Evolutionary conservation across 2,329 filamentous ascomycete genomes (phyloP), one percentile per base, ranked within the genome.

Genomic region (Trichoderma lentiforme): DNA sequence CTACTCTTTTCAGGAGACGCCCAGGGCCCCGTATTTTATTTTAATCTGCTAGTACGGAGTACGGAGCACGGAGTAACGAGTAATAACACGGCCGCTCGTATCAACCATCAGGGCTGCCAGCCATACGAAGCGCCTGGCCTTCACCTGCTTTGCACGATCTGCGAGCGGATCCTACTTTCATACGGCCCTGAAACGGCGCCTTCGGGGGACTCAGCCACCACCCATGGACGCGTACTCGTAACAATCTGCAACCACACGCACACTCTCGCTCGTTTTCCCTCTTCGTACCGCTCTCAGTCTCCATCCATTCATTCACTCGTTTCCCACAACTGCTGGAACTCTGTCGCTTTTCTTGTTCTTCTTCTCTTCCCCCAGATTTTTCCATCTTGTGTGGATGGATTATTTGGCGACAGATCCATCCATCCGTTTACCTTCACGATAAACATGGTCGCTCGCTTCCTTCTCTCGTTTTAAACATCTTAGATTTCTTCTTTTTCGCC

Each of bases 361-460:
- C 51, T 39, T 39, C 36, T 39, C 56, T 30, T 60, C 68, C 47
- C 57, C 69, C 69, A 63, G 69, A 71, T 58, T 71, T 64, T 65
- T 30, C 60, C 43, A 64, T 71, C 61, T n/a, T 69, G 43, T 58
- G 64, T 67, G 64, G 69, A 65, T 71, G 69, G 69, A 65, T 14
- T 26, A 69, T 51, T 69, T 69, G 56, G 56, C 66, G 66, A 69
- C 66, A 69, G 36, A 69, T 61, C 66, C 66, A 71, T 65, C 69
- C n/a, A 64, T 71, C 36, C 9, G 14, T 71, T 65, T 43, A 69
- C 66, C 69, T 43, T 64, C 51, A 58, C 36, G 60, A 71, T 71
- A 64, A 65, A 71, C 60, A 63, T 64, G 60, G 43, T 65, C 69
- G 51, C 60, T 71, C 69, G 69, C 69, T 71, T 71, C 53, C 51